Evolutionary conservation across 2,329 filamentous ascomycete species (phyloP).

Genomic region (Diaporthe helianthi): DNA sequence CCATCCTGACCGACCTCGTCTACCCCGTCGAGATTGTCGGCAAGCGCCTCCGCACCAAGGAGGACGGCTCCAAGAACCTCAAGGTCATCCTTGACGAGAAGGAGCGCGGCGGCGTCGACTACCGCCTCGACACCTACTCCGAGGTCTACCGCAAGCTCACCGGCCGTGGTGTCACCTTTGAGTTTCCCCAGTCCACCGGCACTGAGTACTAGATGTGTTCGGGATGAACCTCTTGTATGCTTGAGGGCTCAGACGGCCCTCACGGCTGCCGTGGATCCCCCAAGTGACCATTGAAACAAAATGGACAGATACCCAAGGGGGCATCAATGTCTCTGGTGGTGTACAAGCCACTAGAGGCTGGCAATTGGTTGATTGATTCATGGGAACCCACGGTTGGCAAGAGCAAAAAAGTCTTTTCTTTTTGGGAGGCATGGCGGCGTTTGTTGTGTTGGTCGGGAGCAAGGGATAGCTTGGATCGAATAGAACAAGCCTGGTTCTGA

Average conservation of each 20-base stretch:
- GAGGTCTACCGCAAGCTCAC: slow-evolving; percentile 99
- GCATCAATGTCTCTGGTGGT: slow-evolving; percentile 20
- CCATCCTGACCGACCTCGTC: slow-evolving; percentile 97
- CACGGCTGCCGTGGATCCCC: not conserved
- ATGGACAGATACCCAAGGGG: slow-evolving; percentile 30
- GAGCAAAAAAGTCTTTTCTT: slow-evolving; percentile 25
- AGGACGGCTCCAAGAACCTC: slow-evolving; percentile 97
- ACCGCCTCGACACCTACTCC: slow-evolving; percentile 98
- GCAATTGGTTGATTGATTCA: slow-evolving; percentile 33
- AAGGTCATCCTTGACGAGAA: slow-evolving; percentile 99
- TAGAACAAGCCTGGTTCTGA: slow-evolving; percentile 34
- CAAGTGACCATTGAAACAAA: slow-evolving; percentile 8
- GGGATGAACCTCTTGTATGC: slow-evolving; percentile 1
- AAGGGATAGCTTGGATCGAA: slow-evolving; percentile 33
- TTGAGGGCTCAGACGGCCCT: slow-evolving; percentile 3
- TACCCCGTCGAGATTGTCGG: slow-evolving; percentile 99
- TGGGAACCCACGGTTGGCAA: slow-evolving; percentile 31
- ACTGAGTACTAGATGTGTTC: slow-evolving; percentile 76
- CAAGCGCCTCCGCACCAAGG: slow-evolving; percentile 98
- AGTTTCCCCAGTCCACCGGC: slow-evolving; percentile 89
- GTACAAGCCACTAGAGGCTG: not conserved
- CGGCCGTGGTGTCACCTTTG: slow-evolving; percentile 94
- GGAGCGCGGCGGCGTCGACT: slow-evolving; percentile 99
- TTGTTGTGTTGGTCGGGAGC: slow-evolving; percentile 29
- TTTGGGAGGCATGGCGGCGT: slow-evolving; percentile 30